Conservation (phyloP, 352 stramenopile genomes). For the Phytophthora idaei region DNA sequence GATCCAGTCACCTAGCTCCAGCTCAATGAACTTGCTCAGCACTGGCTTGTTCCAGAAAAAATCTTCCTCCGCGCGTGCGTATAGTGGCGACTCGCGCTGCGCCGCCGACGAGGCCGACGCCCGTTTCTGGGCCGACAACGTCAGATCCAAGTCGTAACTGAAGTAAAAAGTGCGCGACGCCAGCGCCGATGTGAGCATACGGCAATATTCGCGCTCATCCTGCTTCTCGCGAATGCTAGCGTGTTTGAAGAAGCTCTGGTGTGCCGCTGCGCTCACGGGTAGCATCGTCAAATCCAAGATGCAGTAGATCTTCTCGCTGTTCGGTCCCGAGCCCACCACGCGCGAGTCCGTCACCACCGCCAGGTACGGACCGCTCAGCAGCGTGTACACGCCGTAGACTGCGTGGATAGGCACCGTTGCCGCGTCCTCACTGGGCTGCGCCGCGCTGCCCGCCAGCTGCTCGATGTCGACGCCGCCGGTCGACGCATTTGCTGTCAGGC, state of each 20-base stretch:
- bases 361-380: conserved; percentile 72
- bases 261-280: conserved; percentile 59
- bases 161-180: conserved; percentile 75
- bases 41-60: conserved; percentile 94
- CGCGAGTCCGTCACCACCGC: conserved; percentile 75
- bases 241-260: conserved; percentile 58
- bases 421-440: conserved; percentile 49
- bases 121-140: conserved; percentile 73
- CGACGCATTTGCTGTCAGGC: conserved; percentile 38
- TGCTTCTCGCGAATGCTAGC: conserved; percentile 49
- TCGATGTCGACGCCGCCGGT: conserved; percentile 34
- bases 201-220: conserved; percentile 64
- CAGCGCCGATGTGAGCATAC: conserved; percentile 61
- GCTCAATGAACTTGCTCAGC: conserved; percentile 57
- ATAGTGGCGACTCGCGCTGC: conserved; percentile 32
- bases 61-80: conserved; percentile 78
- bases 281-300: conserved; percentile 62
- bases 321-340: conserved; percentile 59
- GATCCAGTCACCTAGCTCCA: conserved; percentile 73
- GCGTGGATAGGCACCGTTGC: conserved; percentile 66
- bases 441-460: conserved; percentile 13
- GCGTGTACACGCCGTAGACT: conserved; percentile 76
- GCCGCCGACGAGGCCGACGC: conserved; percentile 30
- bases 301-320: conserved; percentile 65
- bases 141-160: conserved; percentile 78